Evolutionary conservation across 2,329 filamentous ascomycete genomes (phyloP), one percentile per base, ranked within the genome.

Genomic region (Nemania abortiva): DNA sequence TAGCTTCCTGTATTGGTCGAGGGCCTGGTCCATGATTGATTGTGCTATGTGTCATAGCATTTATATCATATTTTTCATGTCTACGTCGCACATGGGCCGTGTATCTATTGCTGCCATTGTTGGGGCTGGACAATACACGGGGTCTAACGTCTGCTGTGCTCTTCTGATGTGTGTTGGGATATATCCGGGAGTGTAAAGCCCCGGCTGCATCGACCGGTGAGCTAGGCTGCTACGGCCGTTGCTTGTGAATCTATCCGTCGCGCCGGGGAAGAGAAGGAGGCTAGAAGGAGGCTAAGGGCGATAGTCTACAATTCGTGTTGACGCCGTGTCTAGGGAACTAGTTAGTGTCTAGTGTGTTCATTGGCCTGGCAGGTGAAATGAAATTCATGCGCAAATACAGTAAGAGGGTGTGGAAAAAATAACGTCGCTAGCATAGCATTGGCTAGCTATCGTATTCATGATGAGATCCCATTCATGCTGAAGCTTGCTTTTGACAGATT

Each of bases 1-100:
- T 68, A 74, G 73, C 63, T 79, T 74, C 47, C 13, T 29, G 34
- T 74, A 78, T 37, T 69, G 29, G 66, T 15, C 42, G n/a, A 45
- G 49, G 24, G 49, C 10, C 49, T 42, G 11, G 24, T 7, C 22
- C 24, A 52, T 58, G 58, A 13, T 54, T 55, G 52, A 63, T 58
- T 18, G 20, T 31, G 22, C 6, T n/a, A 31, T 15, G 24, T 52
- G 49, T 27, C 42, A 47, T 37, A 27, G 18, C 20, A 20, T 62
- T 54, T n/a, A 42, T 54, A 49, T 29, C 20, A 24, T 60, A n/a
- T 31, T 6, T 29, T 27, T 10, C n/a, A 47, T n/a, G 42, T 47
- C 42, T 5, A 52, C 10, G 24, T 52, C 49, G 49, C 29, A 52
- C n/a, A 47, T 13, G 15, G 18, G 45, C 7, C 50, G 42, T 53